A percentile compares a stretch with the other conserved stretches of the same genome.
These are phyloP conservation scores for Trichoderma sp. DNA, from an alignment of 2,329 filamentous ascomycete species.

Conservation along the genomic window DNA sequence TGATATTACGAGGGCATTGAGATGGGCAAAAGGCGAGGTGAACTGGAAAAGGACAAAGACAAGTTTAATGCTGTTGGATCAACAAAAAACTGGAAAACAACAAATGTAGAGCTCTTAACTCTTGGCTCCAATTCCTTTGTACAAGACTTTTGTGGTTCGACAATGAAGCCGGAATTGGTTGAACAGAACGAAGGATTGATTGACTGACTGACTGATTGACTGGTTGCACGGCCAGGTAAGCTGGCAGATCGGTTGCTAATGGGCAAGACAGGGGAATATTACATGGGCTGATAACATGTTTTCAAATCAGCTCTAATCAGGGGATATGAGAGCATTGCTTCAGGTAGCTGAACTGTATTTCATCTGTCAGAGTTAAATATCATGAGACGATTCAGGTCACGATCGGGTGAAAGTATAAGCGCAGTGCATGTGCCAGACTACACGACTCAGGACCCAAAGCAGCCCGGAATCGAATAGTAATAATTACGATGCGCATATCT, in stretches of 20 bases:
- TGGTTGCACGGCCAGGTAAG: background rate
- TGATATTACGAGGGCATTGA: background rate
- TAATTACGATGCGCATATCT: background rate
- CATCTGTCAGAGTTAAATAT: slow-evolving; percentile 27
- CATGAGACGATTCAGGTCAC: slow-evolving; percentile 11
- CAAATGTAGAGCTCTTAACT: slow-evolving; percentile 21
- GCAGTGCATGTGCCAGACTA: background rate
- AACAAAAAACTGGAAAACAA: background rate
- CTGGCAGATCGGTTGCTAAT: background rate
- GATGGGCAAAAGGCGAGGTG: background rate
- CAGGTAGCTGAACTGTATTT: slow-evolving; percentile 28
- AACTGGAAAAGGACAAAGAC: background rate
- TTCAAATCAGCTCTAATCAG: slow-evolving; percentile 23
- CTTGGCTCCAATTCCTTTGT: slow-evolving; percentile 28
- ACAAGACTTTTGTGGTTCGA: slow-evolving; percentile 26
- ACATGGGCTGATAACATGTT: background rate
- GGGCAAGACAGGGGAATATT: background rate
- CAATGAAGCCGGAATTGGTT: slow-evolving; percentile 11
- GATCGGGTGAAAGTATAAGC: slow-evolving; percentile 26
- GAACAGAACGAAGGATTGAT: background rate
- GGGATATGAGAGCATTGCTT: slow-evolving; percentile 26
- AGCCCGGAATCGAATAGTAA: background rate
- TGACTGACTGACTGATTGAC: background rate
- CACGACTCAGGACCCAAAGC: background rate
- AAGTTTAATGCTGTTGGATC: slow-evolving; percentile 29